Evolutionary conservation across 345 rosid genomes (phyloP).

Genomic region (Aurinia saxatilis): DNA sequence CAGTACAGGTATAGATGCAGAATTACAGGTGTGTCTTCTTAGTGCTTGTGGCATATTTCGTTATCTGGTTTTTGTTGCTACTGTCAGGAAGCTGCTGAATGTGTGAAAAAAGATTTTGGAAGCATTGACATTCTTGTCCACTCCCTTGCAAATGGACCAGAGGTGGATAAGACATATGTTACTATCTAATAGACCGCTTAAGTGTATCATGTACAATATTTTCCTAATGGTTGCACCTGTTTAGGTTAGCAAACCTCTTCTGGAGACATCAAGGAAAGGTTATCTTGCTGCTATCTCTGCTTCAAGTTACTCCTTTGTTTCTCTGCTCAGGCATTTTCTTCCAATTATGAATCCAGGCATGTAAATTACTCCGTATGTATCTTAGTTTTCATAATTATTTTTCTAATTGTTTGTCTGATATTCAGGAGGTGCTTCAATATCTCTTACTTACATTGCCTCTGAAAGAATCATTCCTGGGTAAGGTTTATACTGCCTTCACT

Average conservation of each 20-base stretch:
- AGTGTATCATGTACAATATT: not conserved
- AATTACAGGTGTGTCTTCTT: not conserved
- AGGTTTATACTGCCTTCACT: not conserved
- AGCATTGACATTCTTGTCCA: slow-evolving; percentile 92
- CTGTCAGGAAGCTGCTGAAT: slow-evolving; percentile 81
- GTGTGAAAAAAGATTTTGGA: slow-evolving; percentile 78
- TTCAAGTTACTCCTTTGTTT: slow-evolving; percentile 88
- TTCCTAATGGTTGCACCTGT: slow-evolving; percentile 2
- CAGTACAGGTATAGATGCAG: slow-evolving; percentile 60
- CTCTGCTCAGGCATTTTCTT: slow-evolving; percentile 76
- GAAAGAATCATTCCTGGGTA: slow-evolving; percentile 96
- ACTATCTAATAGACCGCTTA: not conserved
- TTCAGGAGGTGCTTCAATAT: slow-evolving; percentile 90
- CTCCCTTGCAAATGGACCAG: slow-evolving; percentile 94
- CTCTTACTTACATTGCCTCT: slow-evolving; percentile 93
- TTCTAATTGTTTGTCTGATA: slow-evolving; percentile 6
- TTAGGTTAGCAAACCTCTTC: slow-evolving; percentile 83
- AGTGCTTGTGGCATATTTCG: not conserved
- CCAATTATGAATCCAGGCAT: slow-evolving; percentile 95
- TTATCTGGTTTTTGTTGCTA: not conserved
- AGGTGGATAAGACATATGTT: slow-evolving; percentile 39
- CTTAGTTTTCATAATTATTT: not conserved
- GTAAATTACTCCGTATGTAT: not conserved
- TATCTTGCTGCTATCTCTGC: slow-evolving; percentile 93
- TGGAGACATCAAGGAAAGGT: slow-evolving; percentile 92